Evolutionary conservation across 2,329 filamentous ascomycete species (phyloP).

Genomic region (Colletotrichum plurivorum): DNA sequence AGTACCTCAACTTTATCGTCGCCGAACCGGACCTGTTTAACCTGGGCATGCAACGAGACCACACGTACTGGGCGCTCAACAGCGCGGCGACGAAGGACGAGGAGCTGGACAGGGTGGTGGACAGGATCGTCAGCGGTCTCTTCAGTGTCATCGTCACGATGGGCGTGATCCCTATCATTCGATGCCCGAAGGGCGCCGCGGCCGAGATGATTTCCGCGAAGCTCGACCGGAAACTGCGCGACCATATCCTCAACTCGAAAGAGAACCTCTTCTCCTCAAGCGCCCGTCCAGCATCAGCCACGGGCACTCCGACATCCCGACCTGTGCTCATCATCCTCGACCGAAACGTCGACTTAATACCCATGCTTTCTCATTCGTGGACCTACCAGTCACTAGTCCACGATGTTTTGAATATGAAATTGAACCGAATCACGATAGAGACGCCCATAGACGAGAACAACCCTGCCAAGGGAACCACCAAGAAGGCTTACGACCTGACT

Average conservation of each 20-base stretch:
- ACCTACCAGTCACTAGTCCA: conserved; percentile 87
- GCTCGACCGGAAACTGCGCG: conserved; percentile 93
- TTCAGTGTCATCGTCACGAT: conserved; percentile 99
- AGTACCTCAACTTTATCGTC: conserved; percentile 98
- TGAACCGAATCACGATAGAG: conserved; percentile 96
- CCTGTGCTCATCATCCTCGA: conserved; percentile 95
- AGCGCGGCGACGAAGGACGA: conserved; percentile 92
- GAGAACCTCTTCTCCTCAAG: conserved; percentile 89
- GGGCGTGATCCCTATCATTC: conserved; percentile 97
- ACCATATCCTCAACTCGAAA: conserved; percentile 97
- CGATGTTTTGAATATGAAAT: conserved; percentile 69
- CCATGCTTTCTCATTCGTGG: conserved; percentile 97
- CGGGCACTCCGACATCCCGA: conserved; percentile 77
- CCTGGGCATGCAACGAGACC: conserved; percentile 83
- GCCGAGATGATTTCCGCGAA: conserved; percentile 96
- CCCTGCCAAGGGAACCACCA: conserved; percentile 80
- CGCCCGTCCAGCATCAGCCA: conserved; percentile 70
- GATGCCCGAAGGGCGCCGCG: conserved; percentile 92
- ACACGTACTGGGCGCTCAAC: conserved; percentile 97
- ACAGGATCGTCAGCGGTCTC: conserved; percentile 94
- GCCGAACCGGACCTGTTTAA: conserved; percentile 96
- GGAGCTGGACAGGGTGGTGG: conserved; percentile 87
- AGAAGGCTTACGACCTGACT: conserved; percentile 91
- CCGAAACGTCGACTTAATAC: conserved; percentile 93
- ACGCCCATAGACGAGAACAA: conserved; percentile 83